A percentile compares a stretch with the other conserved stretches of the same genome.
Evolutionary conservation across 176 grass and related monocot species (phyloP).

Genomic region (Tuctoria greenei): DNA sequence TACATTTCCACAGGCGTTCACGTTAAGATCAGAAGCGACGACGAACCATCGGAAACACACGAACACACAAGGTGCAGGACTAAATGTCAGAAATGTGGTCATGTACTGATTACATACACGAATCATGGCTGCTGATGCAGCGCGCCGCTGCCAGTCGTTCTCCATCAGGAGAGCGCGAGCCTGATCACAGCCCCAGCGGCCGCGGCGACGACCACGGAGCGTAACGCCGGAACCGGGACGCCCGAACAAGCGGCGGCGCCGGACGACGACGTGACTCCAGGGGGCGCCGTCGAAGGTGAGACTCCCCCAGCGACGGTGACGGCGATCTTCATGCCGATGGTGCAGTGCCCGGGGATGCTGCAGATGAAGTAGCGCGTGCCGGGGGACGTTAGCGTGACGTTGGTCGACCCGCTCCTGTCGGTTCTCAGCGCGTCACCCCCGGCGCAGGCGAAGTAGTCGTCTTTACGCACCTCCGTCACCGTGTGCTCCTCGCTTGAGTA

Average conservation of each 20-base stretch:
- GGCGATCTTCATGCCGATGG: constrained; percentile 59
- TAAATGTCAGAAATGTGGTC: too few relatives aligned
- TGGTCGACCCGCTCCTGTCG: constrained; percentile 44
- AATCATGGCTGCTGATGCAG: too few relatives aligned
- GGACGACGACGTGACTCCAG: background rate
- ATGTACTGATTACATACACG: too few relatives aligned
- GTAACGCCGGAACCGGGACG: background rate
- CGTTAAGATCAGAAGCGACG: too few relatives aligned
- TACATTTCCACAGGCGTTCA: too few relatives aligned
- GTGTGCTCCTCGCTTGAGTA: constrained; percentile 51
- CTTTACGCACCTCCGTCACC: constrained; percentile 59
- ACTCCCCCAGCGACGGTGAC: constrained; percentile 30
- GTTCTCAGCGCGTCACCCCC: constrained; percentile 48
- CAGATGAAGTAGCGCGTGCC: constrained; percentile 79
- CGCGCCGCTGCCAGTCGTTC: too few relatives aligned
- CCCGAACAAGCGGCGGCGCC: background rate
- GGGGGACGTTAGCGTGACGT: constrained; percentile 36
- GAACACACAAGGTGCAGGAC: too few relatives aligned
- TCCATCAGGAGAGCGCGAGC: constrained; percentile 25
- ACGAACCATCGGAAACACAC: too few relatives aligned
- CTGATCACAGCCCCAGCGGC: constrained; percentile 7
- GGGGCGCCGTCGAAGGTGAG: background rate
- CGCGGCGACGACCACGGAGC: background rate
- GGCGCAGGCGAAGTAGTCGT: constrained; percentile 64
- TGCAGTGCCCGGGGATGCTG: constrained; percentile 55